A percentile compares a stretch with the other conserved stretches of the same genome.
Conservation (phyloP, 2,329 filamentous ascomycete genomes). For the Apiospora marii region DNA sequence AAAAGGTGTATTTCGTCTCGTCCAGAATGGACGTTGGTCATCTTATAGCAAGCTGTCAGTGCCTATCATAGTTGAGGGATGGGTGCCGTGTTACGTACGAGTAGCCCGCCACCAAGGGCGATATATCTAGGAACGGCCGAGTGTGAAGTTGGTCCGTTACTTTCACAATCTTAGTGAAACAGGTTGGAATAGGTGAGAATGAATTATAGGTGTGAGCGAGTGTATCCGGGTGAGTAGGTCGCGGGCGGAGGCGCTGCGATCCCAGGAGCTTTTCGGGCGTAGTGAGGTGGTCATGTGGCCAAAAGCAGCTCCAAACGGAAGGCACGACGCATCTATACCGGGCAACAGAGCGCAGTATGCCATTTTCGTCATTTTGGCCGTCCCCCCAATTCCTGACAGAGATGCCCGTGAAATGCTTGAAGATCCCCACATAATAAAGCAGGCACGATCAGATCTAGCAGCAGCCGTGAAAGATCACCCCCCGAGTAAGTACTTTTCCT, state of each 20-base stretch:
- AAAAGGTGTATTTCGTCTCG: neutral
- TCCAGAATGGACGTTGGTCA: neutral
- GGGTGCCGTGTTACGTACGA: neutral
- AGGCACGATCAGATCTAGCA: neutral
- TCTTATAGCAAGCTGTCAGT: neutral
- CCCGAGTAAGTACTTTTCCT: conserved; percentile 2
- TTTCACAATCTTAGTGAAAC: neutral
- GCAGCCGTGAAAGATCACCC: neutral
- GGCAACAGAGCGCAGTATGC: neutral
- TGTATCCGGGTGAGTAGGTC: neutral
- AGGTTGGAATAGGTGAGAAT: neutral
- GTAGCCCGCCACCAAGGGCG: neutral
- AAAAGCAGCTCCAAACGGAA: neutral
- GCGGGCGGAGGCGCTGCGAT: neutral
- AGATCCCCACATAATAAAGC: neutral
- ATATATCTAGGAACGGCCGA: neutral
- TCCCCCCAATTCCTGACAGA: neutral
- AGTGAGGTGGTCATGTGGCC: neutral
- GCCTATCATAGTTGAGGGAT: neutral
- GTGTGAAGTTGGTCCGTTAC: accelerated
- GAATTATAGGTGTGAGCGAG: neutral
- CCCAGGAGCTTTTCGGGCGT: neutral
- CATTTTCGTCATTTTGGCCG: neutral
- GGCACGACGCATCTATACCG: neutral
- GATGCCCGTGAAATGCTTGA: neutral